Conservation (phyloP, 2,329 filamentous ascomycete genomes). For the Epichloe hybrida region DNA sequence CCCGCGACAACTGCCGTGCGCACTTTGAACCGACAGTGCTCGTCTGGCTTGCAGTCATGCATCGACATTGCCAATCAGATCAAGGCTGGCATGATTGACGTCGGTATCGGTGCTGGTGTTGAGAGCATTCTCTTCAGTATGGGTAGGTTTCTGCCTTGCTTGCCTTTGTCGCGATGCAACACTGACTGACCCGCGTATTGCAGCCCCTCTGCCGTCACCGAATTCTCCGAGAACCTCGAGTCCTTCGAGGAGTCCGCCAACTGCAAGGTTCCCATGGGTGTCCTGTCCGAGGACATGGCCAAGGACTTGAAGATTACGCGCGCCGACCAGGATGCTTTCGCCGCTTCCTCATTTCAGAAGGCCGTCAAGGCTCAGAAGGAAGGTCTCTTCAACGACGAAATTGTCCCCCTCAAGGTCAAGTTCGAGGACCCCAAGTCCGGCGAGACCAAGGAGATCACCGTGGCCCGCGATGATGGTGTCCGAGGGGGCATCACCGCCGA, state of each 20-base stretch:
- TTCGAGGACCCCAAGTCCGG: slow-evolving; percentile 84
- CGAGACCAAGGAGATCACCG: slow-evolving; percentile 70
- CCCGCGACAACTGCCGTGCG: slow-evolving; percentile 71
- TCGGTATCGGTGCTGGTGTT: slow-evolving; percentile 86
- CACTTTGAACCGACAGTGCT: slow-evolving; percentile 88
- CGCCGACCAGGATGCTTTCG: slow-evolving; percentile 76
- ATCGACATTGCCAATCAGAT: slow-evolving; percentile 93
- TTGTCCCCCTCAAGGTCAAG: slow-evolving; percentile 72
- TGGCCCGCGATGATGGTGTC: slow-evolving; percentile 77
- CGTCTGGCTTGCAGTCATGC: slow-evolving; percentile 80
- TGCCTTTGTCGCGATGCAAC: neutral
- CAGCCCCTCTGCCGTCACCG: slow-evolving; percentile 70
- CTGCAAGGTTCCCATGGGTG: slow-evolving; percentile 96
- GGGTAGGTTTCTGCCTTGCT: slow-evolving; percentile 41
- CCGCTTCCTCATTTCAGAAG: slow-evolving; percentile 85
- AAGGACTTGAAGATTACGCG: slow-evolving; percentile 65
- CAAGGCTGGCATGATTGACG: slow-evolving; percentile 79
- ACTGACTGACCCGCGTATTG: neutral
- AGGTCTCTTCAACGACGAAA: slow-evolving; percentile 90
- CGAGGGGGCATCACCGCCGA: slow-evolving; percentile 75
- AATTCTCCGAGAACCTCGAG: slow-evolving; percentile 86
- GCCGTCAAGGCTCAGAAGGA: slow-evolving; percentile 70
- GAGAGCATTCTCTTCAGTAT: slow-evolving; percentile 92
- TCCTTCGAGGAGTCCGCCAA: slow-evolving; percentile 70
- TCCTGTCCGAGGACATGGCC: slow-evolving; percentile 89